Percentiles rank a stretch among this genome's conserved stretches.
phyloP scores from a whole-genome alignment of 2,329 filamentous ascomycete genomes.

The Huntiella moniliformis region DNA sequence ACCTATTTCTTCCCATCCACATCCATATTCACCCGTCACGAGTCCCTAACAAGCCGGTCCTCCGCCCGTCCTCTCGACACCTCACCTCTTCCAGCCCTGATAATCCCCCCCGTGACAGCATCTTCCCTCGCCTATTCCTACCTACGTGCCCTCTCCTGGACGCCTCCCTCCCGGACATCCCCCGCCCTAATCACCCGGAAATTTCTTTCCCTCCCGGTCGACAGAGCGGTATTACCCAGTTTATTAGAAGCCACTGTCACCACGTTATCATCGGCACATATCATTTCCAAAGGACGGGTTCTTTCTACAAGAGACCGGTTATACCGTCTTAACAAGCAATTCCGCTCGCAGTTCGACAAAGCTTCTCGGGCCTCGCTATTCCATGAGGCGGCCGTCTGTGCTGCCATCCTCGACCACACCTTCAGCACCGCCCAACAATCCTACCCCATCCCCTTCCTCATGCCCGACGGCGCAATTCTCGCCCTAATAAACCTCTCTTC shows the following conservation, averaged over 20 bases:
- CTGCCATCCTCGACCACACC: conserved; percentile 20
- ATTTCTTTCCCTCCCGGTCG: conserved; percentile 30
- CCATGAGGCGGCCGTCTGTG: conserved; percentile 39
- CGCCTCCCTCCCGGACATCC: conserved; percentile 29
- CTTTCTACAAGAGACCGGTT: conserved; percentile 39
- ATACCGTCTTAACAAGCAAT: conserved; percentile 43
- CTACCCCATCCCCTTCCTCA: conserved; percentile 29
- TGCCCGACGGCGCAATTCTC: conserved; percentile 47
- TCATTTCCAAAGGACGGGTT: conserved; percentile 42
- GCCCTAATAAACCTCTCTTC: conserved; percentile 48
- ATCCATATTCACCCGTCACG: conserved; percentile 38
- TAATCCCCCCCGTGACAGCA: conserved; percentile 13
- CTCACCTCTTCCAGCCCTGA: not conserved
- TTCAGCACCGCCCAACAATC: conserved; percentile 16
- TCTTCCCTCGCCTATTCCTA: conserved; percentile 34
- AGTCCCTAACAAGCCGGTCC: conserved; percentile 31
- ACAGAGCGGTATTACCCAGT: conserved; percentile 12
- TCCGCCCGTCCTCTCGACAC: conserved; percentile 19
- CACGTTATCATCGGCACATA: conserved; percentile 28
- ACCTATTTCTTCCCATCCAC: conserved; percentile 35
- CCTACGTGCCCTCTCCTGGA: conserved; percentile 40
- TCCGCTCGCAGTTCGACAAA: conserved; percentile 37
- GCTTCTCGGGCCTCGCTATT: conserved; percentile 35
- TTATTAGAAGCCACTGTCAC: conserved; percentile 30
- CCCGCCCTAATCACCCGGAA: conserved; percentile 29